Base-by-base conservation (phyloP, 768 basidiomycete genomes). In the Mycena latifolia region DNA sequence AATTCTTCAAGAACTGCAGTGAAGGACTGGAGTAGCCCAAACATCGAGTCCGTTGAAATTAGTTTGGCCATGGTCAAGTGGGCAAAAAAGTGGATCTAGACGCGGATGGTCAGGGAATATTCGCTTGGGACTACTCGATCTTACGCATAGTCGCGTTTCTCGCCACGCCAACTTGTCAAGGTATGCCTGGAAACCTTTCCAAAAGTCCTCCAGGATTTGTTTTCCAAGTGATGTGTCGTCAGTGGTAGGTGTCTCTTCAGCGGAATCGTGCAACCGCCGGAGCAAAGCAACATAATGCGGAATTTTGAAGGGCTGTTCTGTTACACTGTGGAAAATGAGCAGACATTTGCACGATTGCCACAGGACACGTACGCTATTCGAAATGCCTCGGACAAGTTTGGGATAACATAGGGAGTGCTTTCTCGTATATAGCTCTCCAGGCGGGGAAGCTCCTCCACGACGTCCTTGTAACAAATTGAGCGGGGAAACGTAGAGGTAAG, bases 241-340 rank as follows among this genome's bases (percentile, higher is more conserved):
- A 29, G 78, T 73, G 9, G 76, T 31, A 69, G 31, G 77, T 77
- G 4, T 76, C 73, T 46, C 78, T 29, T 65, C 63, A 5, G 56
- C 27, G 15, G 57, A 81, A 71, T 88, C 85, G 71, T 88, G 85
- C 41, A 98, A 81, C 41, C 89, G 78, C 24, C 90, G 85, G 52
- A 98, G 83, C 20, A 98, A 79, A 14, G 93, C 88, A 15, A 94
- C 94, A 78, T 95, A 96, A 74, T 89, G 92, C 0, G 95, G 92
- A 37, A 94, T 92, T 82, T 99, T 99, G 83, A 89, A 96, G 0
- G 96, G 96, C 72, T 98, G 92, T 78, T 98, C 94, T 0, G 92
- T 94, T 56, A 94, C 88, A 54, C 94, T 95, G 73, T 6, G 22
- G 47, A 68, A 51, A 77, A 55, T 24, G 29, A 55, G 41, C 8